Evolutionary conservation across 2,329 filamentous ascomycete species (phyloP).

Genomic region (Coniochaeta pulveracea): DNA sequence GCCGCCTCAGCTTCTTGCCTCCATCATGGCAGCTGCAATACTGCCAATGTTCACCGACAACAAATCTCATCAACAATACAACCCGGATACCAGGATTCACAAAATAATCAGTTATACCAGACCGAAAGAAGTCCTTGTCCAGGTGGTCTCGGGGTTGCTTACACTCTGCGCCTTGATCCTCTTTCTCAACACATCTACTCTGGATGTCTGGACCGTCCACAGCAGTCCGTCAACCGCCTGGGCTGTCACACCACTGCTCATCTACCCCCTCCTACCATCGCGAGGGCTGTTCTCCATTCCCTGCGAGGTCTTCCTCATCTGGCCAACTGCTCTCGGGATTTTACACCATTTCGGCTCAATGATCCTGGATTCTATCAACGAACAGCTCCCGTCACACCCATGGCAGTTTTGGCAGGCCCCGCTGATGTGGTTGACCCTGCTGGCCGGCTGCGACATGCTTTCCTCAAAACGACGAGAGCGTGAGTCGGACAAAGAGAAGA

Average conservation of each 20-base stretch:
- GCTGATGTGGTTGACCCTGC: background rate
- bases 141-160: background rate
- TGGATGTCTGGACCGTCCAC: slow-evolving; percentile 2
- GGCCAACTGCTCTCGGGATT: slow-evolving; percentile 1
- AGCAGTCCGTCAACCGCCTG: slow-evolving; percentile 4
- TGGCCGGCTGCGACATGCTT: background rate
- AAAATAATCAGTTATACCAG: slow-evolving; percentile 1
- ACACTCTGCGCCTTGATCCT: background rate
- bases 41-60: slow-evolving; percentile 4
- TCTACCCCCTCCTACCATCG: slow-evolving; percentile 2
- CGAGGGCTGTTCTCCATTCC: background rate
- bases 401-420: background rate
- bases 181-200: slow-evolving; percentile 1
- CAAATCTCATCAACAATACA: slow-evolving; percentile 1
- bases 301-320: slow-evolving; percentile 2
- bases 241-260: slow-evolving; percentile 1
- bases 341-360: background rate
- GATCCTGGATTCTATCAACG: background rate
- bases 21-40: slow-evolving; percentile 2
- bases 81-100: background rate
- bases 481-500: background rate
- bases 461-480: background rate
- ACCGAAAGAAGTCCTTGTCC: slow-evolving; percentile 1
- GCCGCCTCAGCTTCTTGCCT: no score
- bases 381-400: background rate